Evolutionary conservation across 495 filamentous ascomycete genomes (phyloP), one percentile per base, ranked within the genome.

Genomic region (Penicillium mononematosum): DNA sequence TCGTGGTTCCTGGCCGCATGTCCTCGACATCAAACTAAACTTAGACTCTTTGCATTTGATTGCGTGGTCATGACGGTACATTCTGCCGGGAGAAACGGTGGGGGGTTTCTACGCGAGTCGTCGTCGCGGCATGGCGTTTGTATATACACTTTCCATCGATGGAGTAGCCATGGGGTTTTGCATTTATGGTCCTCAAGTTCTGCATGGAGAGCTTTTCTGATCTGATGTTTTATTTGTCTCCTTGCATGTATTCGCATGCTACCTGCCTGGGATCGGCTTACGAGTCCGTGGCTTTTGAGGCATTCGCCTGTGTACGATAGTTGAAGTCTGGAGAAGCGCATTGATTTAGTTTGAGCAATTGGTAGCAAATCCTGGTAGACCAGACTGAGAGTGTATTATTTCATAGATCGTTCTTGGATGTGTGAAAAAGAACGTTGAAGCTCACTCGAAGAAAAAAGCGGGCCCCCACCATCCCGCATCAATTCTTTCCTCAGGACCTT

Each of bases 1-100:
- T 78, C 12, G 55, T 75, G 22, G 75, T 78, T 16, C 76, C 76
- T 27, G 71, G 72, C 31, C 68, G 70, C 45, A 79, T 73, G 58
- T 68, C 75, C 38, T 69, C 70, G 43, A 67, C 64, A 42, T 67
- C 66, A 16, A 63, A 66, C 36, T 61, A 61, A 41, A 25, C 22
- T 3, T n/a, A 39, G 39, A 27, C 4, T 31, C 24, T 53, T 53
- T 48, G 45, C 45, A 32, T 48, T 48, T 48, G 29, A 32, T 31
- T 48, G n/a, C 45, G 17, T 34, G 45, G 45, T 19, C 45, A 5
- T 48, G 45, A 34, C 29, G 27, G 45, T 48, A n/a, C 16, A 31
- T 31, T 27, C 16, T 8, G 4, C 16, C 7, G 0, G 45, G n/a
- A 31, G n/a, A 32, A 31, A 48, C 48, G 42, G 42, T 32, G 62